Evolutionary conservation across 768 basidiomycete genomes (phyloP).

Genomic region (Sporobolomyces pararoseus): DNA sequence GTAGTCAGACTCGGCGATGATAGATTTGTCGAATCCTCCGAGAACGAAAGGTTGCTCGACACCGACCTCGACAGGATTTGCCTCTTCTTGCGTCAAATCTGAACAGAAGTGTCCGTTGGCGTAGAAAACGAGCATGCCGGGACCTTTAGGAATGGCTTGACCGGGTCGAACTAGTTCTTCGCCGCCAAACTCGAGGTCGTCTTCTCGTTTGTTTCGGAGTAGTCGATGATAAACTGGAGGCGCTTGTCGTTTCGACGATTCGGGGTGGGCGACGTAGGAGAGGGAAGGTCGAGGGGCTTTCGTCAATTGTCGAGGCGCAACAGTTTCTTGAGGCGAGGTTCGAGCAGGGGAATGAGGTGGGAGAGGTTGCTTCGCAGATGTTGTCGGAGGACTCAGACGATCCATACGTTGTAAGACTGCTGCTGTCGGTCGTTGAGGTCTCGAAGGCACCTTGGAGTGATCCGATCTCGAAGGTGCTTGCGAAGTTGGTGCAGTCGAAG

Average conservation of each 20-base stretch:
- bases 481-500: conserved; percentile 11
- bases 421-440: conserved; percentile 7
- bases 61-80: neutral
- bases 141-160: neutral
- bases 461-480: neutral
- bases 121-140: conserved; percentile 35
- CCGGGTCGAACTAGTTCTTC: neutral
- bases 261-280: conserved; percentile 11
- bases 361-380: neutral
- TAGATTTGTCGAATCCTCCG: neutral
- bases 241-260: neutral
- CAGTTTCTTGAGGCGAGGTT: too few species aligned
- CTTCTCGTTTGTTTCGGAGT: conserved; percentile 2
- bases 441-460: neutral
- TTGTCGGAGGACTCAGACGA: conserved; percentile 1
- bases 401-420: conserved; percentile 25
- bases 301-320: neutral
- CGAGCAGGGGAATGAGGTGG: neutral
- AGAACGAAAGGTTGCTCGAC: neutral
- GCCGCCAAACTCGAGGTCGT: neutral
- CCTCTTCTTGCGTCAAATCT: conserved; percentile 27
- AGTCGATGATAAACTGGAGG: neutral
- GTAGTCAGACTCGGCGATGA: neutral
- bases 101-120: conserved; percentile 31
- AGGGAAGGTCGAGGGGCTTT: neutral